These are phyloP conservation scores for Neurospora tetraspora DNA, from an alignment of 495 filamentous ascomycete genomes.

Conservation along the genomic window DNA sequence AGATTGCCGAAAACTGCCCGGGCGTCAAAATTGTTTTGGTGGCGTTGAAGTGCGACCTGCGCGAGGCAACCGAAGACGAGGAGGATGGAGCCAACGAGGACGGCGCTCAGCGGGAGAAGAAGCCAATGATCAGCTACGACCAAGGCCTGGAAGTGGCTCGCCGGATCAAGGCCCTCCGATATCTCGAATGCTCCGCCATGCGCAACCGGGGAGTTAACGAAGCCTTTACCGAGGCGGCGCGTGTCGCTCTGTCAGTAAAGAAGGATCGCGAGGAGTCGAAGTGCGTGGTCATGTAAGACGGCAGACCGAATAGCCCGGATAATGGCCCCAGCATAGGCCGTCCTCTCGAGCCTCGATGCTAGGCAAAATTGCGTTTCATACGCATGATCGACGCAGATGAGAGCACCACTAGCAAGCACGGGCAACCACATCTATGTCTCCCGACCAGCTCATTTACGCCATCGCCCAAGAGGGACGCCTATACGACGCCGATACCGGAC, in stretches of 20 bases:
- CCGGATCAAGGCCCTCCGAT: conserved; percentile 78
- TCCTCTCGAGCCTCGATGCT: not conserved
- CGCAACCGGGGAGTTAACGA: conserved; percentile 96
- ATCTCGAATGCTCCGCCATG: conserved; percentile 98
- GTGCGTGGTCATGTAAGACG: conserved; percentile 46
- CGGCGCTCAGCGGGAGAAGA: conserved; percentile 44
- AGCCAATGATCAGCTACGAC: conserved; percentile 78
- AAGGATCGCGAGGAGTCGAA: conserved; percentile 45
- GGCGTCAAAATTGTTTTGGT: conserved; percentile 92
- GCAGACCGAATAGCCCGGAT: not conserved
- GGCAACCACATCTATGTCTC: not conserved
- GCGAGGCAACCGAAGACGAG: conserved; percentile 54
- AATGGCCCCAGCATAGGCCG: not conserved
- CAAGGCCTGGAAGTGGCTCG: conserved; percentile 88
- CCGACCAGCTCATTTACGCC: not conserved
- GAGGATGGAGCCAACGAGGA: conserved; percentile 34
- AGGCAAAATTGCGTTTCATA: not conserved
- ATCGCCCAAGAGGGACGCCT: not conserved
- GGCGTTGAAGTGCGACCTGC: conserved; percentile 91
- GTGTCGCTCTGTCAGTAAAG: conserved; percentile 90
- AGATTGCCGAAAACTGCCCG: conserved; percentile 95
- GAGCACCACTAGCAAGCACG: not conserved
- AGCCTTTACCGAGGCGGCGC: conserved; percentile 94
- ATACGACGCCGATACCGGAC: not conserved
- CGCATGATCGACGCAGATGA: not conserved